A percentile compares a stretch with the other conserved stretches of the same genome.
These are phyloP conservation scores for Speleostelium caveatum DNA, from an alignment of 78 protist species.

Conservation along the genomic window DNA sequence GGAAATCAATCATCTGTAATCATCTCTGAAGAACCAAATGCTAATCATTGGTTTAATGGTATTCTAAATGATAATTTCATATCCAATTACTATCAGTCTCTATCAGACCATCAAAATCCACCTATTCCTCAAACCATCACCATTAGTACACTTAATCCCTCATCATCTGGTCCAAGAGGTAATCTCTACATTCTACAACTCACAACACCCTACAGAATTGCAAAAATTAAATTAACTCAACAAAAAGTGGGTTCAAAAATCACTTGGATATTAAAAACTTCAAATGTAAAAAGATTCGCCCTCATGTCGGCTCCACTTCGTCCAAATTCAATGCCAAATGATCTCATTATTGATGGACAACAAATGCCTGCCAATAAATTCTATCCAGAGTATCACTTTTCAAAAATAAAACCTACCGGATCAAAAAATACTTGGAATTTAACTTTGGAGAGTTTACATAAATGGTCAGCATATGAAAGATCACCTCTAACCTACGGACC, in stretches of 20 bases:
- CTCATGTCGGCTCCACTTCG: not conserved
- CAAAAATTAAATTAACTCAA: not conserved
- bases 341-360: constrained; percentile 18
- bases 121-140: constrained; percentile 14
- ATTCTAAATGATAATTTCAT: constrained; percentile 50
- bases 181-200: not conserved
- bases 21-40: constrained; percentile 41
- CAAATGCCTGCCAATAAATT: not conserved
- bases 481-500: constrained; percentile 54
- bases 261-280: constrained; percentile 21
- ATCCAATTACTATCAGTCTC: constrained; percentile 10
- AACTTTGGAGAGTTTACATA: not conserved
- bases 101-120: constrained; percentile 20
- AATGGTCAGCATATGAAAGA: constrained; percentile 10
- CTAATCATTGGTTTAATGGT: constrained; percentile 80
- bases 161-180: not conserved
- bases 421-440: not conserved
- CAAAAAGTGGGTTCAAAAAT: not conserved
- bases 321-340: not conserved
- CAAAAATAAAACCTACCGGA: not conserved
- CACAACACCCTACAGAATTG: not conserved
- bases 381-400: constrained; percentile 10
- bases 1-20: not conserved
- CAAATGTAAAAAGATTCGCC: constrained; percentile 22
- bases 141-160: not conserved